Evolutionary conservation across 441 rosid genomes (phyloP).

Genomic region (Biscutella auriculata): DNA sequence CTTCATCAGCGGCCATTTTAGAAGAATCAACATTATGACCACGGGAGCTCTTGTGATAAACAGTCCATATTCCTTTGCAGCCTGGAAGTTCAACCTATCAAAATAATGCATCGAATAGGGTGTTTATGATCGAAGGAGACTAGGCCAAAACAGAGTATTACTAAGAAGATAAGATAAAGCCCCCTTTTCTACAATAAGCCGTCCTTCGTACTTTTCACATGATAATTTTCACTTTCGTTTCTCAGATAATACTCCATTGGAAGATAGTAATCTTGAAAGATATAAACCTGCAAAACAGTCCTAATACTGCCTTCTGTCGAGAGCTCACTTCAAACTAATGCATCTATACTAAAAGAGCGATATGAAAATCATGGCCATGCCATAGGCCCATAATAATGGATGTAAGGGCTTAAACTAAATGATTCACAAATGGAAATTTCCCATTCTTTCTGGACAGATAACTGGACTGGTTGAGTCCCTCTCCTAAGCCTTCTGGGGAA

Average conservation of each 20-base stretch:
- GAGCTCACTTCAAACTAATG: conserved; percentile 10
- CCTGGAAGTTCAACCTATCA: conserved; percentile 91
- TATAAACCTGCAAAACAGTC: conserved; percentile 7
- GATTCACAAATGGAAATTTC: neutral
- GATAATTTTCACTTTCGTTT: neutral
- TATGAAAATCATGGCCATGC: neutral
- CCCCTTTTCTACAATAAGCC: neutral
- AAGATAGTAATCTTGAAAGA: conserved; percentile 3
- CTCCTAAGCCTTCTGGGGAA: too few species aligned
- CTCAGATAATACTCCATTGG: neutral
- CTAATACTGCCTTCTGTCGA: conserved; percentile 3
- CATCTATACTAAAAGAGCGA: neutral
- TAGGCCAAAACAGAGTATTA: neutral
- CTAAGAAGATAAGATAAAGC: conserved; percentile 1
- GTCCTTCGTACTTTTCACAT: neutral
- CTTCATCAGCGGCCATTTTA: conserved; percentile 53
- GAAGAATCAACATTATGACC: conserved; percentile 63
- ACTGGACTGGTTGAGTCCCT: too few species aligned
- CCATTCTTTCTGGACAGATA: too few species aligned
- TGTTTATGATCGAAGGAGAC: neutral
- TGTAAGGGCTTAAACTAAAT: neutral
- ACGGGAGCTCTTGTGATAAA: conserved; percentile 89
- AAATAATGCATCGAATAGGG: conserved; percentile 9
- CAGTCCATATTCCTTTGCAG: conserved; percentile 98
- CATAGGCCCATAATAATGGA: neutral